A percentile compares a stretch with the other conserved stretches of the same genome.
Conservation (phyloP, 345 rosid species). For the Sapria himalayana region DNA sequence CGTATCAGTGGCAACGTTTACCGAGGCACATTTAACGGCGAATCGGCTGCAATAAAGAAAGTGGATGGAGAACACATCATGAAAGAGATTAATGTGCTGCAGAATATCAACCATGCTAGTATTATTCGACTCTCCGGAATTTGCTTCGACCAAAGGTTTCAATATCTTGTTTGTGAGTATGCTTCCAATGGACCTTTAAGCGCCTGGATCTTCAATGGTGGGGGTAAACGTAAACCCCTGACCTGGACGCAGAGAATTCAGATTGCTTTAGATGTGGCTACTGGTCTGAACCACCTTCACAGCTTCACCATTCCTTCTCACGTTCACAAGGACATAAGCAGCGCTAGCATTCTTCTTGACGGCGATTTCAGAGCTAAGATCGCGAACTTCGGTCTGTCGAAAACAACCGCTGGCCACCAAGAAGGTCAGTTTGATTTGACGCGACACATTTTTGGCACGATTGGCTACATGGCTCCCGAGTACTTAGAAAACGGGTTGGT, state of each 20-base stretch:
- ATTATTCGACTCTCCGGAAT: slow-evolving; percentile 53
- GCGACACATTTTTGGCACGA: slow-evolving; percentile 61
- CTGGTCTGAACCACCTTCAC: slow-evolving; percentile 66
- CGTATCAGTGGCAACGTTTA: slow-evolving; percentile 38
- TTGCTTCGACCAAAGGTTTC: slow-evolving; percentile 38
- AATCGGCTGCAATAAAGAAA: slow-evolving; percentile 57
- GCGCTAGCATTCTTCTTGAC: slow-evolving; percentile 29
- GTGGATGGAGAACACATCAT: slow-evolving; percentile 44
- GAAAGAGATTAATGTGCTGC: slow-evolving; percentile 39
- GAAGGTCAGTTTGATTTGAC: slow-evolving; percentile 49
- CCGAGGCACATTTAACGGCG: slow-evolving; percentile 40
- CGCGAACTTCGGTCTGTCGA: slow-evolving; percentile 25
- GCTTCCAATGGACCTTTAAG: slow-evolving; percentile 49
- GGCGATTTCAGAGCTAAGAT: slow-evolving; percentile 37
- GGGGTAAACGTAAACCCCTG: slow-evolving; percentile 15
- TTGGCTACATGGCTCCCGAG: slow-evolving; percentile 75
- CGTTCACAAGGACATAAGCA: slow-evolving; percentile 30
- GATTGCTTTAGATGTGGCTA: slow-evolving; percentile 48
- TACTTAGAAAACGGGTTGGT: slow-evolving; percentile 59
- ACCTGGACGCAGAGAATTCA: slow-evolving; percentile 39
- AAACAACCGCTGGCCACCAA: slow-evolving; percentile 20
- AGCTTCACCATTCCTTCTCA: slow-evolving; percentile 34
- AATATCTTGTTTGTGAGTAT: slow-evolving; percentile 63
- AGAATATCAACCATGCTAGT: slow-evolving; percentile 46
- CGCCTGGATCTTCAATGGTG: slow-evolving; percentile 32